Base-by-base conservation (phyloP, 2,329 filamentous ascomycete species). In the Myriosclerotinia curreyana region DNA sequence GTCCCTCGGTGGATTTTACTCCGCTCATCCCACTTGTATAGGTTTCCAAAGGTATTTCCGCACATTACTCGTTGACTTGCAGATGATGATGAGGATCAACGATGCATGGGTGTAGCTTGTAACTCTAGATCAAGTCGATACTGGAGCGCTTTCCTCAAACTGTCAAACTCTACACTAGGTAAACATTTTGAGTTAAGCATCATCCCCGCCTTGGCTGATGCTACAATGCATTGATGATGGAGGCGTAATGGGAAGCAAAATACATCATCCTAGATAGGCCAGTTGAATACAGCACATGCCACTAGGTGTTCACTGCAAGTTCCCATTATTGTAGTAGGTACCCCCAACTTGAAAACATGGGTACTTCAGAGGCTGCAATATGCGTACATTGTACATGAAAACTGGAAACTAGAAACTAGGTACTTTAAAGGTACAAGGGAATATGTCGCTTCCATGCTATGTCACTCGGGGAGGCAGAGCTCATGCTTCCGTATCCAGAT, bases 401-500 rank as follows among this genome's bases (percentile, higher is more conserved):
- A 48, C 55, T 31, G n/a, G n/a, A n/a, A n/a, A n/a, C n/a, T n/a
- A n/a, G n/a, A n/a, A n/a, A n/a, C n/a, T n/a, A n/a, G n/a, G n/a
- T 31, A 25, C n/a, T 48, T 48, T 34, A 20, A 31, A 58, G 52
- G 22, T 50, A 63, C 52, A 50, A 51, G 52, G 42, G 7, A 58
- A 34, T 25, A 49, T 63, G 52, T 63, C 34, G 12, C 40, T 67
- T 64, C 62, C 66, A 63, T 68, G 63, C 65, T 62, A 55, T 60
- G 36, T 65, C 65, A 69, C 68, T 70, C 66, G 69, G 71, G 71
- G 71, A 71, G 42, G 70, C 64, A 52, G 55, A 55, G 42, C 28
- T 67, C 55, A 38, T 71, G 67, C 71, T 69, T 72, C 71, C 71
- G 71, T 63, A 68, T 68, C 69, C 68, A 69, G 67, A 70, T 71